Base-by-base conservation (phyloP, 768 basidiomycete genomes). In the Psilocybe azurescens region DNA sequence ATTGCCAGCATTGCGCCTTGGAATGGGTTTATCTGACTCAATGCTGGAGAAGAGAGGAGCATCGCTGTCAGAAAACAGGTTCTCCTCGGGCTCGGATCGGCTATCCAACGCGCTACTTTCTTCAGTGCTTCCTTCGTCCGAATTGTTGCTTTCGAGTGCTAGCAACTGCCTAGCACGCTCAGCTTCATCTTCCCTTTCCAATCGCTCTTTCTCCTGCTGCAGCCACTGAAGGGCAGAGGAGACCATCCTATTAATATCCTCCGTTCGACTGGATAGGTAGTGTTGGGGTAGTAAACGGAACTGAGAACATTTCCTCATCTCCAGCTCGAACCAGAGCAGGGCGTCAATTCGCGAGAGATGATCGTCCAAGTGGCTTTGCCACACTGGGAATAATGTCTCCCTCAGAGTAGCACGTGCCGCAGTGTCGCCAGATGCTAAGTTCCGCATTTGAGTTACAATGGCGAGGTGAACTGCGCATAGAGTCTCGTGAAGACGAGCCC, bases 281-380 rank as follows among this genome's bases (percentile, higher is more conserved):
- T 46, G 33, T 30, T 52, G 48, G 28, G 29, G 36, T 2, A n/a
- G 28, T 36, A 56, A 16, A 3, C 39, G 30, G 2, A 16, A 16
- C 6, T 46, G 14, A 0, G 48, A 18, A 6, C 30, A 53, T 13
- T 30, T 24, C 14, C 58, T 20, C 50, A 56, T 41, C 38, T 44
- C 46, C 53, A 57, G 56, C 30, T 67, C 66, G 50, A 64, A 58
- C 66, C 66, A 67, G 14, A 62, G 13, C 9, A 67, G 46, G 1
- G 63, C 60, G 49, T 67, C 63, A 16, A 64, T 53, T 28, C 56
- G 52, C 13, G 48, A 53, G 46, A 67, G 47, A 60, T 59, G 51
- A 1, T 36, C 44, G 44, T 67, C 63, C 29, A 67, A 36, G 51
- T 60, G 63, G 10, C 32, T 24, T 2, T 55, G 56, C 66, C 66